Conservation (phyloP, 805 yeast genomes). For the Cephaloascus fragrans region DNA sequence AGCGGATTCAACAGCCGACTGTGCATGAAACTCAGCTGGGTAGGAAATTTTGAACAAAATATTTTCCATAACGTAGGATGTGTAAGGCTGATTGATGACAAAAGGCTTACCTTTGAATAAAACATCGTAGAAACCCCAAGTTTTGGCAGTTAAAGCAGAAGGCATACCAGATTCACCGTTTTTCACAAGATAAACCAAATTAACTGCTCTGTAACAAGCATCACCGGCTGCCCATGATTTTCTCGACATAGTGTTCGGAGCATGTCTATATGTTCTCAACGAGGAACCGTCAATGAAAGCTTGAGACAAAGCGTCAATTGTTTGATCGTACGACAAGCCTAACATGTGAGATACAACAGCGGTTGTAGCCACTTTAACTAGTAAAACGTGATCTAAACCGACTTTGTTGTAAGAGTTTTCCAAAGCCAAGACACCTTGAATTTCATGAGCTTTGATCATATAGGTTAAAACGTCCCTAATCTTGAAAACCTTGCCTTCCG, state of each 20-base stretch:
- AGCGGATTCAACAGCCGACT: slow-evolving; percentile 55
- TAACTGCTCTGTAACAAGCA: slow-evolving; percentile 50
- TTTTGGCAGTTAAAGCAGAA: slow-evolving; percentile 43
- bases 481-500: slow-evolving; percentile 30
- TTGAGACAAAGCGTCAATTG: slow-evolving; percentile 45
- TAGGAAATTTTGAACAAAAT: slow-evolving; percentile 51
- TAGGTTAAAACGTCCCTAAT: slow-evolving; percentile 40
- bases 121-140: slow-evolving; percentile 62
- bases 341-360: slow-evolving; percentile 48
- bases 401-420: slow-evolving; percentile 53
- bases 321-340: slow-evolving; percentile 40
- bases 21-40: slow-evolving; percentile 62
- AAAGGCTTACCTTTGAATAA: slow-evolving; percentile 42
- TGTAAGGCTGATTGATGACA: slow-evolving; percentile 43
- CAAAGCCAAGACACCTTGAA: slow-evolving; percentile 48
- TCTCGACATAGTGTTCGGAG: slow-evolving; percentile 54
- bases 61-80: slow-evolving; percentile 55
- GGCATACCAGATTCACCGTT: slow-evolving; percentile 45
- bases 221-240: slow-evolving; percentile 67
- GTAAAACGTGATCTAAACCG: slow-evolving; percentile 50
- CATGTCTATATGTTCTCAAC: slow-evolving; percentile 52
- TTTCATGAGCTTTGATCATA: slow-evolving; percentile 59
- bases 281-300: slow-evolving; percentile 55
- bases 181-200: slow-evolving; percentile 41
- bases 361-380: slow-evolving; percentile 52